Evolutionary conservation across 768 basidiomycete species (phyloP).

Genomic region (Mycena belliarum): DNA sequence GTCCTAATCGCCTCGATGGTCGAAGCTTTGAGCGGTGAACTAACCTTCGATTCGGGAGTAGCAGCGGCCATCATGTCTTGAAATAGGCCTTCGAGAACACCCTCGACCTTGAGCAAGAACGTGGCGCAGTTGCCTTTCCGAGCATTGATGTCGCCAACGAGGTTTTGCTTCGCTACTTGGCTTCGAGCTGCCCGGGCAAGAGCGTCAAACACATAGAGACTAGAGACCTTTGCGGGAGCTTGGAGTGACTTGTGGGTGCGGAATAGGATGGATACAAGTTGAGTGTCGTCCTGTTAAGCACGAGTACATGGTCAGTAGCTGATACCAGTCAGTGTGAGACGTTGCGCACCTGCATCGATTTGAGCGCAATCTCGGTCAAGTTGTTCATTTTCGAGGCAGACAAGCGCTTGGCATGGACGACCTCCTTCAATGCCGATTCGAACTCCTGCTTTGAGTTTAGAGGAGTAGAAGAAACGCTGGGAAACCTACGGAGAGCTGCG

Average conservation of each 20-base stretch:
- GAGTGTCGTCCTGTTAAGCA: conserved; percentile 70
- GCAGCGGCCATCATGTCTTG: conserved; percentile 75
- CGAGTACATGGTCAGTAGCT: not conserved
- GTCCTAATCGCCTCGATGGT: not conserved
- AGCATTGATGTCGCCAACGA: conserved; percentile 56
- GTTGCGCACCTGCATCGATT: conserved; percentile 69
- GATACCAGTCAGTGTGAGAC: not conserved
- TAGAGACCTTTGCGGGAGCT: conserved; percentile 70
- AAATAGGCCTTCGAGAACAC: conserved; percentile 86
- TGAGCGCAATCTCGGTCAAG: conserved; percentile 76
- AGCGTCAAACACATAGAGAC: conserved; percentile 93
- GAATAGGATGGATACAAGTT: conserved; percentile 86
- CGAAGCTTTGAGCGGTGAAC: conserved; percentile 36
- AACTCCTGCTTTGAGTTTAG: conserved; percentile 58
- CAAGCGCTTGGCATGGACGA: conserved; percentile 80
- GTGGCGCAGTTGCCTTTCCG: conserved; percentile 72
- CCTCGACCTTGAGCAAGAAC: conserved; percentile 88
- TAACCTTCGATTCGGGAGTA: conserved; percentile 81
- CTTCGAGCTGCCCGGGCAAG: conserved; percentile 81
- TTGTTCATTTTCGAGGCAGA: conserved; percentile 84
- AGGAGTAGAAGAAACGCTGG: not conserved
- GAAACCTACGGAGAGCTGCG: conserved; percentile 7
- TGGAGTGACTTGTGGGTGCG: conserved; percentile 83
- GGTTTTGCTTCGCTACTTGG: conserved; percentile 63
- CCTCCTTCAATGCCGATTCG: conserved; percentile 76